Conservation (phyloP, 2,329 filamentous ascomycete genomes). For the Teratosphaeria pseudoeucalypti region DNA sequence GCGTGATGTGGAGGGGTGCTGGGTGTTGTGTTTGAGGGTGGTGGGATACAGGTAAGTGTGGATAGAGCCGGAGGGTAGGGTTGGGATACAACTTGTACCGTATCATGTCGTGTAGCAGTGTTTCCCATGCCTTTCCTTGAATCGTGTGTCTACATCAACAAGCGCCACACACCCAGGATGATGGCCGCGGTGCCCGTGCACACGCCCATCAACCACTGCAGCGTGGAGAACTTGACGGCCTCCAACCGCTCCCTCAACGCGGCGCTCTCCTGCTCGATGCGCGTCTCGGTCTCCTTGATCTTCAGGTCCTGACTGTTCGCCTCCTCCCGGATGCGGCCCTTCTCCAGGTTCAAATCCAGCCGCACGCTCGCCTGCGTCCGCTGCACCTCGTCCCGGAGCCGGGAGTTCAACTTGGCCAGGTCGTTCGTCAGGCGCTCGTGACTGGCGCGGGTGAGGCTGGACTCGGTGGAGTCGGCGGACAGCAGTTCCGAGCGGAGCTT, state of each 20-base stretch:
- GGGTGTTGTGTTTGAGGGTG: not conserved
- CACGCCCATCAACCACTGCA: slow-evolving; percentile 91
- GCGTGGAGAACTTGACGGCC: slow-evolving; percentile 92
- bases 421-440: slow-evolving; percentile 93
- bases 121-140: not conserved
- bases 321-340: slow-evolving; percentile 91
- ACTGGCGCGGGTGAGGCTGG: slow-evolving; percentile 73
- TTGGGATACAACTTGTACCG: no score
- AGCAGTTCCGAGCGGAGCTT: slow-evolving; percentile 92
- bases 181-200: slow-evolving; percentile 56
- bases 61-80: not conserved
- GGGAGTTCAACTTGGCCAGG: slow-evolving; percentile 81
- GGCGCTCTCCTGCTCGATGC: slow-evolving; percentile 96
- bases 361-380: slow-evolving; percentile 87
- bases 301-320: slow-evolving; percentile 94
- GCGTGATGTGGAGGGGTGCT: not conserved
- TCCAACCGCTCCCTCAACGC: slow-evolving; percentile 84
- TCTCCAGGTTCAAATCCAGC: slow-evolving; percentile 89
- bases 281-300: slow-evolving; percentile 96
- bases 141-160: slow-evolving; percentile 44
- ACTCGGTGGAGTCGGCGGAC: slow-evolving; percentile 83
- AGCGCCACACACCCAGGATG: slow-evolving; percentile 56
- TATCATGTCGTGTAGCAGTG: not conserved
- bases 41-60: not conserved
- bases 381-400: slow-evolving; percentile 85